Evolutionary conservation across 1,284 basidiomycete genomes (phyloP).

Genomic region (Trametes pubescens): DNA sequence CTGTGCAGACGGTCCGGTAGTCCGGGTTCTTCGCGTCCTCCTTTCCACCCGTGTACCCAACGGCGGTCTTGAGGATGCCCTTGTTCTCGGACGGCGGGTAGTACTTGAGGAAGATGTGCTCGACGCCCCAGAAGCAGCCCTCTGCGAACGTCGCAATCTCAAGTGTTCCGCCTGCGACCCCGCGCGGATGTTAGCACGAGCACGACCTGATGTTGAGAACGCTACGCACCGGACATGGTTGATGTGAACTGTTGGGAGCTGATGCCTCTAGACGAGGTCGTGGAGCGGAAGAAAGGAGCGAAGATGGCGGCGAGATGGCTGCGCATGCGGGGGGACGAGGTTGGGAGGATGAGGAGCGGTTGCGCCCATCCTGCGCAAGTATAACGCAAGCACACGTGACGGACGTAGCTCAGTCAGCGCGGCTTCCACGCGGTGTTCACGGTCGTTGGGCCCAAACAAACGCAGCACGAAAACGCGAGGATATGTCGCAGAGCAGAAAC

Average conservation of each 20-base stretch:
- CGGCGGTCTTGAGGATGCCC: conserved; percentile 73
- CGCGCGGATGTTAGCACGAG: no score
- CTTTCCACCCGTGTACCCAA: conserved; percentile 87
- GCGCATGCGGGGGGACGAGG: conserved; percentile 24
- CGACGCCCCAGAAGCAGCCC: conserved; percentile 82
- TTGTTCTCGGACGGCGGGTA: conserved; percentile 73
- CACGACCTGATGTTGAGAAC: not conserved
- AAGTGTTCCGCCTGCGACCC: conserved; percentile 34
- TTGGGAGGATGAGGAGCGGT: conserved; percentile 4
- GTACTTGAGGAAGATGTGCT: conserved; percentile 87
- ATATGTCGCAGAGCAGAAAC: not conserved
- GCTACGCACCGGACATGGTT: conserved; percentile 32
- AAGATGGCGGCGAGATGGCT: conserved; percentile 30
- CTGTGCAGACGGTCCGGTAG: conserved; percentile 85
- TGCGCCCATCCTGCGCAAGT: conserved; percentile 28
- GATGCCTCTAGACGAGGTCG: conserved; percentile 25
- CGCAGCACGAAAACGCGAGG: not conserved
- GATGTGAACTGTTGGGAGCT: conserved; percentile 20
- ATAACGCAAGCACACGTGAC: conserved; percentile 31
- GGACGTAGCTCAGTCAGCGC: conserved; percentile 19
- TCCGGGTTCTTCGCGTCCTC: conserved; percentile 60
- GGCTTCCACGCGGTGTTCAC: not conserved
- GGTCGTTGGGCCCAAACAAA: not conserved
- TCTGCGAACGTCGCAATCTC: conserved; percentile 82
- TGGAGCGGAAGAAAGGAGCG: conserved; percentile 20